These are phyloP conservation scores for Aschersonia sp. DNA, from an alignment of 2,329 filamentous ascomycete genomes.

Conservation along the genomic window DNA sequence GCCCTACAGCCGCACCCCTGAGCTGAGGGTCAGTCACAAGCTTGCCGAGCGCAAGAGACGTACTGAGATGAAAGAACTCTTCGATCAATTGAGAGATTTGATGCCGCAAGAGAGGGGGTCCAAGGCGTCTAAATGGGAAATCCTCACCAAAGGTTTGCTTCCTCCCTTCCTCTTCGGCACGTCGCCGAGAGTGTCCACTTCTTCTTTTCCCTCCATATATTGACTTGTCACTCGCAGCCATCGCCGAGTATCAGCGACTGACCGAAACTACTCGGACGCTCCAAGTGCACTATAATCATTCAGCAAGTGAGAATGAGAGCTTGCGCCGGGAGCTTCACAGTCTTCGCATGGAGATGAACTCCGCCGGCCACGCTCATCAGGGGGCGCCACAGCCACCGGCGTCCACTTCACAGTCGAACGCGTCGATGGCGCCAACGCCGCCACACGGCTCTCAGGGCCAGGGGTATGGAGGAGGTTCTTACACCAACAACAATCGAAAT, in stretches of 20 bases:
- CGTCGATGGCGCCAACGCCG: neutral
- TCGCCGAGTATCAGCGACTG: slow-evolving; percentile 45
- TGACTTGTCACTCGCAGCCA: slow-evolving; percentile 26
- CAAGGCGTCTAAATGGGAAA: slow-evolving; percentile 85
- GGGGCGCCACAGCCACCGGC: slow-evolving; percentile 9
- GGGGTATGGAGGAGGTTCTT: slow-evolving; percentile 15
- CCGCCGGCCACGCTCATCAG: slow-evolving; percentile 8
- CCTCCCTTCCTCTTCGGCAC: neutral
- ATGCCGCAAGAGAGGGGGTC: slow-evolving; percentile 70
- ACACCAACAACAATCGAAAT: slow-evolving; percentile 21
- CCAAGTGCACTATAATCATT: slow-evolving; percentile 27
- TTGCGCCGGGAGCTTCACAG: slow-evolving; percentile 34
- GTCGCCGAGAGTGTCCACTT: neutral
- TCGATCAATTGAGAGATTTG: slow-evolving; percentile 64
- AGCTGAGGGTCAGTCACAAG: slow-evolving; percentile 73
- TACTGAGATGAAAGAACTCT: slow-evolving; percentile 80
- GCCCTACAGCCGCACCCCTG: slow-evolving; percentile 71
- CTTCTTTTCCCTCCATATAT: neutral
- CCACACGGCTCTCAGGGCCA: slow-evolving; percentile 3
- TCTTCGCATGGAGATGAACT: slow-evolving; percentile 24
- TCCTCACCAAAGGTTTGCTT: slow-evolving; percentile 59
- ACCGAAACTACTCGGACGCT: slow-evolving; percentile 31
- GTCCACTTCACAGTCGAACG: slow-evolving; percentile 2
- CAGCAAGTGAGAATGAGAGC: slow-evolving; percentile 28
- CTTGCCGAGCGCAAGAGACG: slow-evolving; percentile 70